Evolutionary conservation across 768 basidiomycete genomes (phyloP), one percentile per base, ranked within the genome.

Genomic region (Lentinula lateritia): DNA sequence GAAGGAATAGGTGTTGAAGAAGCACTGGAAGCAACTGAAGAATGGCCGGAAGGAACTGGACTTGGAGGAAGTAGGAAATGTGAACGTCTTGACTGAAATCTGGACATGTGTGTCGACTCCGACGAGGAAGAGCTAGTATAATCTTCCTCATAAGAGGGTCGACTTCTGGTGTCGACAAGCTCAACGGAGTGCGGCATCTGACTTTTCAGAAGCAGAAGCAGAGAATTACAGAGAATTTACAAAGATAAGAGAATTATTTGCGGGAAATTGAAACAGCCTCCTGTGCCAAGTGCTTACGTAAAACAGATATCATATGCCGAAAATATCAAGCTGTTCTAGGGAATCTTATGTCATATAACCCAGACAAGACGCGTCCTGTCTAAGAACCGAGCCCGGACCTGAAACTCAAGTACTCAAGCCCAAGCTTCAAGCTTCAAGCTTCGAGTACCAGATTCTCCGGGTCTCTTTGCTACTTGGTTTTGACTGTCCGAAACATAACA

Each of bases 1-100:
- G 89, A 88, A n/a, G 81, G 82, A 13, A 82, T 63, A n/a, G 88
- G 84, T 0, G 86, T 81, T 13, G 78, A 74, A 36, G 75, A 66
- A 18, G 79, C 71, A 34, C 78, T 79, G 2, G 79, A 78, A 16
- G 74, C 75, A 58, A 70, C 63, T 59, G 78, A 80, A 61, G 73
- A 74, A 62, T 68, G 76, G 52, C 70, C 75, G 56, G 76, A 78
- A 63, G 68, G 76, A 62, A 68, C 64, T 16, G 63, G 61, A 16
- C 28, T 28, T 28, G 75, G 73, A 13, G 75, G 75, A 61, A 74
- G 66, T 55, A 74, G 72, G 61, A 76, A 75, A 58, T 69, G 67
- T 35, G 69, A 63, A 35, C 42, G 63, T 65, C 59, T 66, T 67
- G 69, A 50, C 66, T 68, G 62, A 23, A 59, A 56, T 56, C 71